Conservation (phyloP, 305 asterid genomes). For the Plantago lanceolata region DNA sequence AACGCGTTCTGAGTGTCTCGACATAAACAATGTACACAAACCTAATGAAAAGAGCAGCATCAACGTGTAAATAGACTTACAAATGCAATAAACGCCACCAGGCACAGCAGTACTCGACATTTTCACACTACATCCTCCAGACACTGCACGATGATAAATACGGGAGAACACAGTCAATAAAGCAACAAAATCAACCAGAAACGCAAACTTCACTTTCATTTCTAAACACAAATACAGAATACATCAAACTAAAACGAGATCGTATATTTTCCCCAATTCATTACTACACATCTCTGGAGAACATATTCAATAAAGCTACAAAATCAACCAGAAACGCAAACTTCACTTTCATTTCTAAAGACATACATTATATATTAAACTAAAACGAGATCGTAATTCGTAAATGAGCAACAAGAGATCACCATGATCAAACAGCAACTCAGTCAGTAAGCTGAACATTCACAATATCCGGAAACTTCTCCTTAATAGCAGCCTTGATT, state of each 20-base stretch:
- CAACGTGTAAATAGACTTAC: not conserved
- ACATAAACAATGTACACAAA: not conserved
- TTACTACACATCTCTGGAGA: not conserved
- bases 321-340: not conserved
- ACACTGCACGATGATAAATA: not conserved
- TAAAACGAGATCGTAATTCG: not conserved
- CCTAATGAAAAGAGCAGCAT: not conserved
- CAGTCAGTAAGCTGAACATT: constrained; percentile 56
- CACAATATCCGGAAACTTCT: constrained; percentile 72
- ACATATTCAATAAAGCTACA: not conserved
- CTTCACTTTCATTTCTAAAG: not conserved
- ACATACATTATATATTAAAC: not conserved
- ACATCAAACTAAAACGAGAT: not conserved
- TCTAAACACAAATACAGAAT: too few species aligned
- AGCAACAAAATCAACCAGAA: not conserved
- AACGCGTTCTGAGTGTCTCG: not conserved
- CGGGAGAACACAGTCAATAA: not conserved
- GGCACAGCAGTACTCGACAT: not conserved
- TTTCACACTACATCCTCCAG: not conserved
- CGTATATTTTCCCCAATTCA: not conserved
- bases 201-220: not conserved
- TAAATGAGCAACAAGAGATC: not conserved
- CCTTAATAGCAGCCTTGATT: constrained; percentile 86
- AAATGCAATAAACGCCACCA: not conserved
- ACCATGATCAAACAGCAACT: constrained; percentile 13